A percentile compares a stretch with the other conserved stretches of the same genome.
phyloP scores from a whole-genome alignment of 805 yeast species.

The Lachancea sp. region DNA sequence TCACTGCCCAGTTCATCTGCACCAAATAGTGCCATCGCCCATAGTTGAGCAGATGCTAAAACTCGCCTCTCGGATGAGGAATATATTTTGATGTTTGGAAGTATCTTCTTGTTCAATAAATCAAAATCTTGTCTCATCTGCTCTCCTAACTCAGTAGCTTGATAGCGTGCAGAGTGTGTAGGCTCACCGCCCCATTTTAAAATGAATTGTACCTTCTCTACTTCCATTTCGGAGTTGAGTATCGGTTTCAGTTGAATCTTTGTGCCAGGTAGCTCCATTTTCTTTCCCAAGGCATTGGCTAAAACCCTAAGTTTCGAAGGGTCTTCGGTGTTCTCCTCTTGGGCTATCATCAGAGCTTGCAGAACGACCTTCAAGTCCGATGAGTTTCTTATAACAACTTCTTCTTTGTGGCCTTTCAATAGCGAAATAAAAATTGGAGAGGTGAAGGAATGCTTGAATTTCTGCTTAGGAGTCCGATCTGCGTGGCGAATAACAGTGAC shows the following conservation, averaged over 20 bases:
- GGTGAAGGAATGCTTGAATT: slow-evolving; percentile 89
- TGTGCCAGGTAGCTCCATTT: slow-evolving; percentile 88
- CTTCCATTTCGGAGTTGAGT: slow-evolving; percentile 55
- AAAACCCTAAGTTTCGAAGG: slow-evolving; percentile 66
- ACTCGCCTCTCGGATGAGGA: slow-evolving; percentile 95
- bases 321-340: slow-evolving; percentile 75
- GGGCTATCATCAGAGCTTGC: slow-evolving; percentile 77
- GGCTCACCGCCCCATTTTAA: slow-evolving; percentile 99
- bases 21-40: slow-evolving; percentile 69
- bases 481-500: slow-evolving; percentile 94
- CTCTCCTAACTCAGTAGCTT: slow-evolving; percentile 92
- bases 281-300: slow-evolving; percentile 79
- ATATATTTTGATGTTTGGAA: slow-evolving; percentile 78
- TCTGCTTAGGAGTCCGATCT: slow-evolving; percentile 97
- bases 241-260: slow-evolving; percentile 94
- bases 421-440: slow-evolving; percentile 80
- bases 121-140: slow-evolving; percentile 89
- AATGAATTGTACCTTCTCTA: slow-evolving; percentile 92
- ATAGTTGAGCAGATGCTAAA: slow-evolving; percentile 82
- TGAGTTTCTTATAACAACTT: slow-evolving; percentile 87
- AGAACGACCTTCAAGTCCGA: slow-evolving; percentile 80
- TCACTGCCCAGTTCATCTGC: slow-evolving; percentile 72
- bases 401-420: slow-evolving; percentile 90
- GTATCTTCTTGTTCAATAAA: slow-evolving; percentile 73
- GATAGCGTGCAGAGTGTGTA: slow-evolving; percentile 93